Base-by-base conservation (phyloP, 1,139 yeast species). In the Nadsonia starkeyi-henricii region DNA sequence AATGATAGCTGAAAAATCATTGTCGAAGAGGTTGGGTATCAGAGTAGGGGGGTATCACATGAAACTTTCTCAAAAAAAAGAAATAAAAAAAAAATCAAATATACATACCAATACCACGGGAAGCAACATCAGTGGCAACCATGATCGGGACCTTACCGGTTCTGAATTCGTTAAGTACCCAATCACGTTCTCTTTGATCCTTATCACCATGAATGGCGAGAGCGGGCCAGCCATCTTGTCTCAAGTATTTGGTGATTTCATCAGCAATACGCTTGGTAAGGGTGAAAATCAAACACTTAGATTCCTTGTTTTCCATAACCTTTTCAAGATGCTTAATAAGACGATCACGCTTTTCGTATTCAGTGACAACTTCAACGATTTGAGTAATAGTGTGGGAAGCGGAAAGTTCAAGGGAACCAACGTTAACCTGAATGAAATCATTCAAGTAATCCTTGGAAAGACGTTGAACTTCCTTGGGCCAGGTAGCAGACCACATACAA, bases 41-140 rank as follows among this genome's bases (percentile, higher is more conserved):
- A 33, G 17, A 33, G 12, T 9, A 33, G 28, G 19, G 15, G 21
- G 44, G 43, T 17, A 18, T 18, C 15, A 39, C 41, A 42, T 46
- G 42, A 46, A 44, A 20, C 12, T 13, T 39, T n/a, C n/a, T n/a
- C n/a, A n/a, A n/a, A n/a, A n/a, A n/a, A n/a, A n/a, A n/a, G n/a
- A n/a, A n/a, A n/a, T 42, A 12, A 23, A 21, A 48, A 53, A 57
- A 55, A 33, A 13, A 7, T 23, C 28, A 23, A 23, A 23, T 54
- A 69, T 69, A 85, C 97, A 72, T 86, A 88, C 96, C 98, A 75
- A 91, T 89, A 80, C 98, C 98, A 78, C 98, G 86, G 58, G 98
- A 96, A 54, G 98, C 98, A 68, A 91, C 98, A 70, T 91, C 98
- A 58, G 98, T 91, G 55, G 98, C 98, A 66, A 89, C 96, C 97